Base-by-base conservation (phyloP, 139 green algal species). In the Monoraphidium neglectum region DNA sequence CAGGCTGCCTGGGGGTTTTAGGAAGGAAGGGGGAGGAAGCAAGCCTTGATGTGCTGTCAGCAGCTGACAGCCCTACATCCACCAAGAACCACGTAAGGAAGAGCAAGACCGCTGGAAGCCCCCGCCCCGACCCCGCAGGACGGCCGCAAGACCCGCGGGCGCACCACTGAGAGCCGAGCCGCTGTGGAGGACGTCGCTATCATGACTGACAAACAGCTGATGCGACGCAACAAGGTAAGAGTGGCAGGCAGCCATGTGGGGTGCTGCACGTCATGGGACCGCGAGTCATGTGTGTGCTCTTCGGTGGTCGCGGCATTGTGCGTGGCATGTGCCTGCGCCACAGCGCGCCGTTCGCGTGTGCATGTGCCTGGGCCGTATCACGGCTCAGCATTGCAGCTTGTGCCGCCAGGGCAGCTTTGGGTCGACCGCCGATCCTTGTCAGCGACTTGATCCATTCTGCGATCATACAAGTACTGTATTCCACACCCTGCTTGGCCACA, bases 181-280 rank as follows among this genome's bases (percentile, higher is more conserved):
- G 72, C 72, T 8, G 38, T 78, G 13, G 72, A 78, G 32, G 72
- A 78, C 53, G 72, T 71, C 26, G 62, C 61, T 30, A 38, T 78
- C 13, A 78, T 78, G 72, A 78, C 38, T 61, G 54, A 64, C 36
- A 56, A 32, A 10, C 72, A 78, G 62, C 46, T 78, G 46, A 37
- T 78, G 37, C 24, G 72, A 40, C 68, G 72, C 40, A 78, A 77
- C 60, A 77, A 77, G 56, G 66, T 72, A 8, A 23, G 63, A 24
- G 28, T 26, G 38, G 38, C 33, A 16, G 30, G 2, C 30, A 2
- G 28, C 28, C 15, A 23, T 68, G 26, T 5, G 43, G 63, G 23
- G 18, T 54, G 3, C 33, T 21, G 15, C 16, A 33, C 2, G 1
- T 16, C 28, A 13, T 1, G 33, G 12, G 32, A 32, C 35, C 15